phyloP scores from a whole-genome alignment of 116 monocot genomes.

The Thalassia testudinum region DNA sequence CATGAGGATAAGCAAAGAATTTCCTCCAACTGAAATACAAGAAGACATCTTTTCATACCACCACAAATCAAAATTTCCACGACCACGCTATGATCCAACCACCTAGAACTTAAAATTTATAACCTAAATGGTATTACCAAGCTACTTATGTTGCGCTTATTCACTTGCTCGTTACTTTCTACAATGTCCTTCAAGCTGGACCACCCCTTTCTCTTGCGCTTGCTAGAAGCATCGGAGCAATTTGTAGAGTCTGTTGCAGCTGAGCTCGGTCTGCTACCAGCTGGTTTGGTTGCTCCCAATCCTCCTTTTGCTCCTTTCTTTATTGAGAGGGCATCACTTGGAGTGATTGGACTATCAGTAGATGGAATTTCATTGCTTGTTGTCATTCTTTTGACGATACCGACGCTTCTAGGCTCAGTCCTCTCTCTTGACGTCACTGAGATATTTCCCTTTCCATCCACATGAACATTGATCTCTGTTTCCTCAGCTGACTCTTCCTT shows the following conservation, averaged over 20 bases:
- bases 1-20: no score
- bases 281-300: background rate
- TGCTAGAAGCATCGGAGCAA: slow-evolving; percentile 17
- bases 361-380: background rate
- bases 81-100: no score
- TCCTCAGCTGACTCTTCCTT: background rate
- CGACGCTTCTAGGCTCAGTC: no score
- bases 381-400: background rate
- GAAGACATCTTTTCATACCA: no score
- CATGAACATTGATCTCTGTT: background rate
- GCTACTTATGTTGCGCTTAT: slow-evolving; percentile 12
- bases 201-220: slow-evolving; percentile 32
- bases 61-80: no score
- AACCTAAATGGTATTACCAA: slow-evolving; percentile 31
- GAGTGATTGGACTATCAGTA: background rate
- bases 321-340: background rate
- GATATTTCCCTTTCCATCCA: background rate
- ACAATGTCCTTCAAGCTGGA: slow-evolving; percentile 36
- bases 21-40: no score
- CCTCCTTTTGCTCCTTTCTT: background rate
- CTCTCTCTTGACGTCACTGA: no score
- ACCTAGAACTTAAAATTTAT: no score
- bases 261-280: background rate
- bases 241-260: background rate
- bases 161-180: slow-evolving; percentile 24